Base-by-base conservation (phyloP, 768 basidiomycete species). In the Russula griseocarnosa region DNA sequence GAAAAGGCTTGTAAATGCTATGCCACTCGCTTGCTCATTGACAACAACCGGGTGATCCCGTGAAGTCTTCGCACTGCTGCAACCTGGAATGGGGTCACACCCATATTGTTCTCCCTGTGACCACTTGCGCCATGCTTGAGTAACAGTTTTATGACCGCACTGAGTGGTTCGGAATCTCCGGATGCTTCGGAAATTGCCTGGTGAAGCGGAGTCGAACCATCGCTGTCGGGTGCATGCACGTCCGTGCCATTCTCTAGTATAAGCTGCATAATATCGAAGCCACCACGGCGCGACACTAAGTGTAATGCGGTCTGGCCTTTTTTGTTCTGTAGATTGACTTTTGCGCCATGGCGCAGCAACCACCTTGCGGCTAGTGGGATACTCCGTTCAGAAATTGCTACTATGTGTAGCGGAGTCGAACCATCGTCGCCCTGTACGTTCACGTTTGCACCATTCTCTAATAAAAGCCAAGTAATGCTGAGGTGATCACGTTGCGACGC, bases 141-240 rank as follows among this genome's bases (percentile, higher is more conserved):
- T 11, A 56, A 18, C 5, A n/a, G 6, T 11, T 44, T 26, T 20
- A 42, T 40, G 3, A 7, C 38, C 38, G 4, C 14, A 13, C 38
- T 13, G 13, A 13, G 36, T 36, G 36, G 5, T 13, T 36, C 36
- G 13, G 13, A 38, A 38, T 38, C 38, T 1, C 5, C 14, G 14
- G 14, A 16, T 38, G 14, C 36, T 11, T 55, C 36, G 34, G 34
- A 14, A 16, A 16, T 13, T 32, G 28, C 18, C 10, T 3, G 2
- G 28, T 20, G 7, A 2, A 69, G 81, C 18, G 34, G 34, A 11
- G 34, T 34, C 10, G 11, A 34, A 34, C 34, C 9, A 34, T 34
- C 3, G 1, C 0, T 11, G 34, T 34, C 34, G 1, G 0, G 55
- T 14, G 55, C 24, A 9, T 28, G 0, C 34, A 34, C 34, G 34